A percentile compares a stretch with the other conserved stretches of the same genome.
Conservation (phyloP, 345 rosid species). For the Raphanus sativus region DNA sequence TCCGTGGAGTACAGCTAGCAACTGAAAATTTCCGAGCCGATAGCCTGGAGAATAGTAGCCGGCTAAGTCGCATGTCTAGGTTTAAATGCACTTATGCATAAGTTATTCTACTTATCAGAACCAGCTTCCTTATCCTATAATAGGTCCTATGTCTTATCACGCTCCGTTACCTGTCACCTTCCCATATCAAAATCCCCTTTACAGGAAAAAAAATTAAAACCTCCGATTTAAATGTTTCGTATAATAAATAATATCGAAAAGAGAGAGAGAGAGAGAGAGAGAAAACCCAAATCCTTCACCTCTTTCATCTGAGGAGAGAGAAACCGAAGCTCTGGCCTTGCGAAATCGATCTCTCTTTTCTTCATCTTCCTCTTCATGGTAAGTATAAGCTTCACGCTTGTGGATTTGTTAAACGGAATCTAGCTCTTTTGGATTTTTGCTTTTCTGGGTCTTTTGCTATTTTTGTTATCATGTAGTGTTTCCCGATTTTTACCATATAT, state of each 20-base stretch:
- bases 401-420: not conserved
- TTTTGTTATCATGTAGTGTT: conserved; percentile 23
- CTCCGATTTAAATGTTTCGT: not conserved
- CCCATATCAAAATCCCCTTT: conserved; percentile 41
- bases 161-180: conserved; percentile 46
- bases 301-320: conserved; percentile 29
- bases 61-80: conserved; percentile 54
- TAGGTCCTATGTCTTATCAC: rapidly evolving
- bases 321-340: conserved; percentile 25
- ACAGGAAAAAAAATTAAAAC: conserved; percentile 29
- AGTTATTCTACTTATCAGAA: rapidly evolving
- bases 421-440: not conserved
- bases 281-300: conserved; percentile 22
- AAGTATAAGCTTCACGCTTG: conserved; percentile 22
- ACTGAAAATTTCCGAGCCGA: conserved; percentile 81
- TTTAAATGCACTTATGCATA: conserved; percentile 32
- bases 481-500: not conserved
- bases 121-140: conserved; percentile 16
- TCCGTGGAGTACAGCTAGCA: conserved; percentile 49
- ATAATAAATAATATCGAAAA: not conserved
- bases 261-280: not conserved
- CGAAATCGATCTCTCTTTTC: conserved; percentile 40
- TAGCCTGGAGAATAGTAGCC: conserved; percentile 61
- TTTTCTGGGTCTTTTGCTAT: conserved; percentile 3
- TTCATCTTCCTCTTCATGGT: conserved; percentile 23